Evolutionary conservation across 345 rosid species (phyloP).

Genomic region (Populus nigra): DNA sequence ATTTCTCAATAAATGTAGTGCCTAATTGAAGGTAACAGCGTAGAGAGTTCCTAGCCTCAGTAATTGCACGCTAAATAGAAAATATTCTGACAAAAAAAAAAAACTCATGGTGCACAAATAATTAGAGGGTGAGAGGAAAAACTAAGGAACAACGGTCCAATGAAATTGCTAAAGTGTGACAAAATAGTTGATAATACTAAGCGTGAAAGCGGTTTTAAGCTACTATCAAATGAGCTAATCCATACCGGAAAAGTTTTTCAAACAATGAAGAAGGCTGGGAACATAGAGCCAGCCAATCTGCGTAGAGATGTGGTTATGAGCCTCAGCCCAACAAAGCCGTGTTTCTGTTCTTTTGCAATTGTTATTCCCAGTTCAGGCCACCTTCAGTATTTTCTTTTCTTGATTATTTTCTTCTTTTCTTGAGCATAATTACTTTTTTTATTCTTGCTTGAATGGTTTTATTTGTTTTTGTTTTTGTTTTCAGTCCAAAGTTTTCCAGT

Average conservation of each 20-base stretch:
- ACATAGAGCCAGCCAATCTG: slow-evolving; percentile 2
- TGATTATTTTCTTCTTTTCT: not conserved
- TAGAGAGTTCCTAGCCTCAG: not conserved
- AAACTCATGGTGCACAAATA: not conserved
- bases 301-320: slow-evolving; percentile 16
- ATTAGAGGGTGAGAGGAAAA: not conserved
- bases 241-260: not conserved
- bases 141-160: not conserved
- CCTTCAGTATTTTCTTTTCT: not conserved
- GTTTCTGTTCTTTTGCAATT: slow-evolving; percentile 15
- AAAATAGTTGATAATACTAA: slow-evolving; percentile 12
- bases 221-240: slow-evolving; percentile 6
- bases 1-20: not conserved
- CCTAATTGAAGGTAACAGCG: not conserved
- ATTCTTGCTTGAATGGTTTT: not conserved
- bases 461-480: not conserved
- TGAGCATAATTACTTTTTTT: not conserved
- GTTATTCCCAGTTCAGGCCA: slow-evolving; percentile 25
- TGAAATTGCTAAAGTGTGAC: not conserved
- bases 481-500: not conserved
- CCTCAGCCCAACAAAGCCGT: slow-evolving; percentile 18
- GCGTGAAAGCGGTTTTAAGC: slow-evolving; percentile 6
- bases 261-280: not conserved
- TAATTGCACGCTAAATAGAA: too few species aligned
- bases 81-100: too few species aligned